Evolutionary conservation across 2,329 filamentous ascomycete species (phyloP), one percentile per base, ranked within the genome.

Genomic region (Talaromyces sp.): DNA sequence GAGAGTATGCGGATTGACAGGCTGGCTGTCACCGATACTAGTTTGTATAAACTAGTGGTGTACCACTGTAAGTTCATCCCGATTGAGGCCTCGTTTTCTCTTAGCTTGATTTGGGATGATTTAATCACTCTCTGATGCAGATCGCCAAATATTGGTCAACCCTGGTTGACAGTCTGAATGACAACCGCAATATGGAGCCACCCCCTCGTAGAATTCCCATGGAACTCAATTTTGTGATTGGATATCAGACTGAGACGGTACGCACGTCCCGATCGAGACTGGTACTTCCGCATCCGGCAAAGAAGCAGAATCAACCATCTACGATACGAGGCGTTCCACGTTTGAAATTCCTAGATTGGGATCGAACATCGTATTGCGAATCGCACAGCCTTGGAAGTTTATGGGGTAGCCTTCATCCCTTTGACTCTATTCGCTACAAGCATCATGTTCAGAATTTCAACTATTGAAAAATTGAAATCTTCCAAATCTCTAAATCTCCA

Each of bases 21-120:
- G 48, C 48, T 56, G 31, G 50, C 50, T 56, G 50, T 37, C 50
- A 56, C 10, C 31, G n/a, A 37, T 37, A 54, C 50, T 56, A 56
- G 33, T 24, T 37, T n/a, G 33, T 56, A 14, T 37, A 31, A 24
- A 13, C n/a, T 31, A n/a, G 48, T 31, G 24, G 48, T 14, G 48
- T 16, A 33, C 27, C 14, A 52, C 31, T 31, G 48, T 52, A 52
- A 10, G 14, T 33, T 52, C 48, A 33, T 52, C 27, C 11, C 27
- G 48, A 33, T 56, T 56, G 48, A 56, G 50, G 39, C 33, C 33
- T 56, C 33, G 33, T 56, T 56, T 37, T 31, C 16, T 13, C 52
- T 22, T 35, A 22, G 19, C n/a, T 13, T 37, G n/a, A 35, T 22
- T 37, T 22, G 11, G 31, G 16, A 31, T 31, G 27, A 31, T 31